Conservation (phyloP, 805 yeast species). For the Blastobotrys robertii region DNA sequence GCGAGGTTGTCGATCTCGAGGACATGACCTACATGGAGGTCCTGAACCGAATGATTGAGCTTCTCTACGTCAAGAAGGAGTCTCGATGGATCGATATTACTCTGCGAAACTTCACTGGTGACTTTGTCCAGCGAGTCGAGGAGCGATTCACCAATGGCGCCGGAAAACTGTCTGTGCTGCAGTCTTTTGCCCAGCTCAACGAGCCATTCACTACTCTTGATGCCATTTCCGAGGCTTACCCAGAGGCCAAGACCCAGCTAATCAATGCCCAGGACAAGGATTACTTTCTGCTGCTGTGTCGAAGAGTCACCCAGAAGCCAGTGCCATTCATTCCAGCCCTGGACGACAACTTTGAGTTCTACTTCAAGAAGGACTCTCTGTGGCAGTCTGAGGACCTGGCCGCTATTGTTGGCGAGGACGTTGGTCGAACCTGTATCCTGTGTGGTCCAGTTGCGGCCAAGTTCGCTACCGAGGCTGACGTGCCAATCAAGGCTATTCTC, state of each 20-base stretch:
- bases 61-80: slow-evolving; percentile 74
- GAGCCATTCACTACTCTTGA: slow-evolving; percentile 54
- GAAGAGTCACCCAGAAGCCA: slow-evolving; percentile 85
- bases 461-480: slow-evolving; percentile 76
- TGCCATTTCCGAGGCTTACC: slow-evolving; percentile 55
- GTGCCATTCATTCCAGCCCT: slow-evolving; percentile 95
- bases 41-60: slow-evolving; percentile 75
- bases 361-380: slow-evolving; percentile 96
- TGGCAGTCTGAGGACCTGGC: slow-evolving; percentile 99
- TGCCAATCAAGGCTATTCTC: slow-evolving; percentile 85
- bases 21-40: slow-evolving; percentile 96
- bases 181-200: slow-evolving; percentile 58
- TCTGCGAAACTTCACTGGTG: slow-evolving; percentile 79
- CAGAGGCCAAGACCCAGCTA: slow-evolving; percentile 69
- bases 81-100: slow-evolving; percentile 81
- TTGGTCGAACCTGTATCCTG: slow-evolving; percentile 96
- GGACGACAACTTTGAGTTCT: slow-evolving; percentile 88
- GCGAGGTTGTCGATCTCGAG: slow-evolving; percentile 80
- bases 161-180: slow-evolving; percentile 51
- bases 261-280: slow-evolving; percentile 94
- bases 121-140: slow-evolving; percentile 85
- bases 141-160: slow-evolving; percentile 71
- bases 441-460: slow-evolving; percentile 99
- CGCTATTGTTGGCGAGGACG: slow-evolving; percentile 92
- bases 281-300: slow-evolving; percentile 74